A percentile compares a stretch with the other conserved stretches of the same genome.
Conservation (phyloP, 2,329 filamentous ascomycete species). For the Ophiostoma australiae region DNA sequence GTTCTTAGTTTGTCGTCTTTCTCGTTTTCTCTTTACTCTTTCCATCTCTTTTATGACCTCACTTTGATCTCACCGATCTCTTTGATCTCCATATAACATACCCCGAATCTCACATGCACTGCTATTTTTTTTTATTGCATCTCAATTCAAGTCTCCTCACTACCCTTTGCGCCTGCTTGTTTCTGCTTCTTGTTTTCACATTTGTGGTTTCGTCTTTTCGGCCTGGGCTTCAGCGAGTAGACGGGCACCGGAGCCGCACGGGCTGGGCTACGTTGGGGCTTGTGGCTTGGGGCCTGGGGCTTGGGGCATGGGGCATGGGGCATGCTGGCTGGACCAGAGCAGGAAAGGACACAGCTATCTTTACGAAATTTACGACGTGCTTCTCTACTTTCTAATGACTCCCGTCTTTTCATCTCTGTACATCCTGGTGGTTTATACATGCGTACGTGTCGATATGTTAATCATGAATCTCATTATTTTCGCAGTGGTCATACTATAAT, state of each 20-base stretch:
- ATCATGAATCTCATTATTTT: not conserved
- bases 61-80: not conserved
- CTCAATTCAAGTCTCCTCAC: not conserved
- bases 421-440: not conserved
- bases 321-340: conserved; percentile 1
- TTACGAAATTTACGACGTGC: not conserved
- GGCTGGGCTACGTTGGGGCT: too few species aligned
- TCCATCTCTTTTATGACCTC: conserved; percentile 1
- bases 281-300: too few species aligned
- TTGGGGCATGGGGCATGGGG: too few species aligned
- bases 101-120: conserved; percentile 6
- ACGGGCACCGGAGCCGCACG: too few species aligned
- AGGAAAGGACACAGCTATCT: not conserved
- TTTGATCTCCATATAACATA: conserved; percentile 14
- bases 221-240: too few species aligned
- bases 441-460: not conserved
- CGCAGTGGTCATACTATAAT: not conserved
- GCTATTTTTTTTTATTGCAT: not conserved
- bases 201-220: not conserved
- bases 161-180: not conserved
- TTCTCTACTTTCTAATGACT: not conserved
- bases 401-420: not conserved
- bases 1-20: not conserved
- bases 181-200: not conserved
- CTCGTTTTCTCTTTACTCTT: not conserved